Evolutionary conservation across 495 filamentous ascomycete species (phyloP).

Genomic region (Hypomontagnella monticulosa): DNA sequence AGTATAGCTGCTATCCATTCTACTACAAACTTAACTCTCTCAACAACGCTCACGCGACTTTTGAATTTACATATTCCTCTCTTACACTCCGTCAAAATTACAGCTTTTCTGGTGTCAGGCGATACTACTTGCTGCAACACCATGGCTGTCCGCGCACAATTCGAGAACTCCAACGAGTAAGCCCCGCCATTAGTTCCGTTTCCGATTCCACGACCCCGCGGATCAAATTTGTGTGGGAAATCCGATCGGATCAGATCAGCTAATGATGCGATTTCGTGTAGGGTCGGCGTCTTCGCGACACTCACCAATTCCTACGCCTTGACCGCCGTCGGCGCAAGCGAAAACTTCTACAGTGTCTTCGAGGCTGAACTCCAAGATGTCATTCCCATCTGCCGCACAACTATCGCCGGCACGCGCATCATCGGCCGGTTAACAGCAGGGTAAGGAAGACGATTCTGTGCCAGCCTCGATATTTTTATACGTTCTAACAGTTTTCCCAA

Average conservation of each 20-base stretch:
- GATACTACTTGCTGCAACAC: slow-evolving; percentile 14
- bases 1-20: no score
- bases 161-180: slow-evolving; percentile 99
- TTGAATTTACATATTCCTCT: not conserved
- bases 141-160: slow-evolving; percentile 89
- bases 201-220: slow-evolving; percentile 33
- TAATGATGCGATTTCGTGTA: slow-evolving; percentile 54
- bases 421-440: slow-evolving; percentile 94
- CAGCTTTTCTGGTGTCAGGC: slow-evolving; percentile 11
- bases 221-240: slow-evolving; percentile 31
- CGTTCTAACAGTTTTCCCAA: slow-evolving; percentile 16
- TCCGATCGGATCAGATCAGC: not conserved
- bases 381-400: slow-evolving; percentile 95
- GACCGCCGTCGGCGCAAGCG: slow-evolving; percentile 90
- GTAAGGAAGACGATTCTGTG: slow-evolving; percentile 58
- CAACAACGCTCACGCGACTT: not conserved
- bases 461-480: not conserved
- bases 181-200: slow-evolving; percentile 45
- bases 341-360: slow-evolving; percentile 98
- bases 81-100: slow-evolving; percentile 22
- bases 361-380: slow-evolving; percentile 97
- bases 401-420: slow-evolving; percentile 96
- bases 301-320: slow-evolving; percentile 96
- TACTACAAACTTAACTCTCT: not conserved
- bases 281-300: slow-evolving; percentile 94